A percentile compares a stretch with the other conserved stretches of the same genome.
phyloP scores from a whole-genome alignment of 768 basidiomycete species.

The Mycena filopes region DNA sequence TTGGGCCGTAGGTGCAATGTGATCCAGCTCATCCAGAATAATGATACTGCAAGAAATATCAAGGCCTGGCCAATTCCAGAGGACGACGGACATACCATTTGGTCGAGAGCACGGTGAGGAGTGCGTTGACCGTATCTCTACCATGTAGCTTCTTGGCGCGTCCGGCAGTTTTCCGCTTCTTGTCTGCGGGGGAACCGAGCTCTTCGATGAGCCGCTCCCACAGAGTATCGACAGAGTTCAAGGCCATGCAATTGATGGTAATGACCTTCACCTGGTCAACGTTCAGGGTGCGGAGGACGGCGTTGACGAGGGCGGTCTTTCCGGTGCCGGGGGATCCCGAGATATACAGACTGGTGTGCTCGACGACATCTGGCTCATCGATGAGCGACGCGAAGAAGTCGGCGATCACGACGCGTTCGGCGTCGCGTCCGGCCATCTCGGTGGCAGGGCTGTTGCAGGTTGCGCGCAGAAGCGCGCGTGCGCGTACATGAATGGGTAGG shows the following conservation, averaged over 20 bases:
- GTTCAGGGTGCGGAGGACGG: constrained; percentile 60
- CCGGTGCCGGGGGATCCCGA: constrained; percentile 95
- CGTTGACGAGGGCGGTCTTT: constrained; percentile 86
- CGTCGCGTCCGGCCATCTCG: constrained; percentile 74
- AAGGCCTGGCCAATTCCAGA: constrained; percentile 21
- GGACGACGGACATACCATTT: constrained; percentile 60
- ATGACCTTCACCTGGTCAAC: constrained; percentile 59
- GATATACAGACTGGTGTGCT: constrained; percentile 75
- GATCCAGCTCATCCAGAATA: constrained; percentile 89
- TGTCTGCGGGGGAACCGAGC: constrained; percentile 45
- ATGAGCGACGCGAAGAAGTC: constrained; percentile 71
- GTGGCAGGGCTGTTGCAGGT: constrained; percentile 66
- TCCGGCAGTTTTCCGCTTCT: constrained; percentile 48
- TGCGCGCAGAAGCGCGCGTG: constrained; percentile 76
- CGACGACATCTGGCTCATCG: constrained; percentile 40
- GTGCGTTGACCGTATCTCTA: constrained; percentile 57
- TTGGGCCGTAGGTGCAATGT: constrained; percentile 72
- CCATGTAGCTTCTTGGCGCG: constrained; percentile 57
- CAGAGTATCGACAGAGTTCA: constrained; percentile 71
- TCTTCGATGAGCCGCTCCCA: constrained; percentile 78
- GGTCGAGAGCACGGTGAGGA: constrained; percentile 53
- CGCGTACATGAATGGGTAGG: constrained; percentile 65
- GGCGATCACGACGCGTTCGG: constrained; percentile 67
- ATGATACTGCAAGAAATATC: constrained; percentile 62
- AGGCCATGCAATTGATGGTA: constrained; percentile 84